Evolutionary conservation across 352 stramenopile species (phyloP).

Genomic region (Blastocystis sp.): DNA sequence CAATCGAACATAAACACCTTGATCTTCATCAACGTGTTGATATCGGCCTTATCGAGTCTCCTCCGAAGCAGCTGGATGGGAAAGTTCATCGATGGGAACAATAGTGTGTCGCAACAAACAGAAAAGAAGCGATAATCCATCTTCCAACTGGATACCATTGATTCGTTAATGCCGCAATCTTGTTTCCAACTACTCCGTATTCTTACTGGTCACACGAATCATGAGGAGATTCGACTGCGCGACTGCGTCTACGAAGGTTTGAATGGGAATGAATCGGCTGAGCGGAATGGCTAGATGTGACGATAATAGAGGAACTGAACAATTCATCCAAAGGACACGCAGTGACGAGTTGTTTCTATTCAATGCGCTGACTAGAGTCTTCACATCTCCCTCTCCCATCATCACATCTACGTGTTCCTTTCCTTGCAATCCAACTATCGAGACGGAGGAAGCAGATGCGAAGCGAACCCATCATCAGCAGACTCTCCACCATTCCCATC

Average conservation of each 20-base stretch:
- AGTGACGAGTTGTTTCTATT: not conserved
- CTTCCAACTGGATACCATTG: not conserved
- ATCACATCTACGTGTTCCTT: not conserved
- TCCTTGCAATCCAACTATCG: not conserved
- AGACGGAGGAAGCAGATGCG: not conserved
- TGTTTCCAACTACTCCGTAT: not conserved
- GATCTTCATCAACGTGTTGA: conserved; percentile 5
- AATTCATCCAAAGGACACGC: not conserved
- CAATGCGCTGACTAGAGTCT: not conserved
- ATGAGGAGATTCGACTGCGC: not conserved
- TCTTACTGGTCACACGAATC: not conserved
- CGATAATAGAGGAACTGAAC: not conserved
- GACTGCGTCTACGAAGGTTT: not conserved
- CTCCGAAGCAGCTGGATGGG: not conserved
- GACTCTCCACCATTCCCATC: too few relatives aligned
- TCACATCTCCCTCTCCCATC: not conserved
- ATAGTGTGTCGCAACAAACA: not conserved
- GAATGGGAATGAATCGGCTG: not conserved
- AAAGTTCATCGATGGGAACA: not conserved
- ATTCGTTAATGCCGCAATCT: not conserved
- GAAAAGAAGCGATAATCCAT: not conserved
- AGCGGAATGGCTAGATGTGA: not conserved
- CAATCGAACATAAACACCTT: conserved; percentile 39
- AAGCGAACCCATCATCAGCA: not conserved
- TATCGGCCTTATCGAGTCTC: conserved; percentile 4